Evolutionary conservation across 768 basidiomycete species (phyloP).

Genomic region (Boletus reticuloceps): DNA sequence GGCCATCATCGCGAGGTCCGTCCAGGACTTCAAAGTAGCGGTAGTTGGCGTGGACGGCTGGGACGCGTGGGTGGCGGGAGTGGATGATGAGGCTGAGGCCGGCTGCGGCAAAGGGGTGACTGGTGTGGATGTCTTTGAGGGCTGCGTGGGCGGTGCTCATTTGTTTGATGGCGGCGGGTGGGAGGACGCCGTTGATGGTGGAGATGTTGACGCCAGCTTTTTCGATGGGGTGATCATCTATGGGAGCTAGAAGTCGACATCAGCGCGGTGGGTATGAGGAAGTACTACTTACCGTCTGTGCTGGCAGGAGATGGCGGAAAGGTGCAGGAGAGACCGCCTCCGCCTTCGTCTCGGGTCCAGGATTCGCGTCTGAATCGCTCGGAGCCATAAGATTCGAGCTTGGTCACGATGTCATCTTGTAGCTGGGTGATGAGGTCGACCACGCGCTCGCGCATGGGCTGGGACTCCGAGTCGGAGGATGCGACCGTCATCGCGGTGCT

Average conservation of each 20-base stretch:
- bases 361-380: constrained; percentile 13
- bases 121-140: constrained; percentile 11
- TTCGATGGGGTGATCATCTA: constrained; percentile 16
- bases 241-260: no score
- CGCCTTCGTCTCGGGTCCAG: constrained; percentile 19
- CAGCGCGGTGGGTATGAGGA: not conserved
- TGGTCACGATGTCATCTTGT: constrained; percentile 20
- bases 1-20: no score
- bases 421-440: constrained; percentile 9
- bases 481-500: not conserved
- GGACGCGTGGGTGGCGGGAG: constrained; percentile 21
- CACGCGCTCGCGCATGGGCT: constrained; percentile 9
- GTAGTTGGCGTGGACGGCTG: constrained; percentile 24
- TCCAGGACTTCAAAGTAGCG: constrained; percentile 27
- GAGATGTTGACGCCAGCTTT: constrained; percentile 22
- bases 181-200: no score
- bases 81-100: constrained; percentile 25
- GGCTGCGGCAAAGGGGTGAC: constrained; percentile 13
- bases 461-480: no score
- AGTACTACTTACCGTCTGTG: not conserved
- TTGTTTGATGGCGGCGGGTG: no score
- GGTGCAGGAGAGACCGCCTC: constrained; percentile 19
- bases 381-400: constrained; percentile 16
- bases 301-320: constrained; percentile 1
- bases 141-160: constrained; percentile 21